Percentiles rank a stretch among this genome's conserved stretches.
phyloP scores from a whole-genome alignment of 306 rosid species.

The Pyrus betulifolia region DNA sequence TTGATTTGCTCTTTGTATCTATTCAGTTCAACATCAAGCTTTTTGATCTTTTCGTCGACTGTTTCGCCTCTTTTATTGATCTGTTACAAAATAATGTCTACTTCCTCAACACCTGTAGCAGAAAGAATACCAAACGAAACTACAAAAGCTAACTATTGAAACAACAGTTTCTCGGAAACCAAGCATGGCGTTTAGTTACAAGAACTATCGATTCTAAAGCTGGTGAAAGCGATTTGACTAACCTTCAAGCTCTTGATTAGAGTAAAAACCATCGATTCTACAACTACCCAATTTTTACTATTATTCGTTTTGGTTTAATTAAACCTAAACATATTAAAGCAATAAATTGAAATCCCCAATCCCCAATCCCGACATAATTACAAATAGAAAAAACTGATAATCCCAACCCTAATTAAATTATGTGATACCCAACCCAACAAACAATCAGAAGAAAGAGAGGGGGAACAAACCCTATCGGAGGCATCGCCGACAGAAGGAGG shows the following conservation, averaged over 20 bases:
- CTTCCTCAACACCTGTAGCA: not conserved
- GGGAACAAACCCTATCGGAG: constrained; percentile 53
- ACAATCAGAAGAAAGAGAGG: not conserved
- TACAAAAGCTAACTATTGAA: not conserved
- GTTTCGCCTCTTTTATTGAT: constrained; percentile 82
- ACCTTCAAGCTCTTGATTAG: not conserved
- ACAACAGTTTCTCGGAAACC: not conserved
- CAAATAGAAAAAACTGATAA: not conserved
- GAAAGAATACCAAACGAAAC: not conserved
- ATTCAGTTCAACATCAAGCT: constrained; percentile 76
- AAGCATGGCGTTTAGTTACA: not conserved
- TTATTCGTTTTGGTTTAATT: not conserved
- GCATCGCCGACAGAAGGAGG: constrained; percentile 87
- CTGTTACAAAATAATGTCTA: constrained; percentile 19
- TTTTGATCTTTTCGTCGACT: constrained; percentile 80
- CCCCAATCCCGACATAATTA: not conserved
- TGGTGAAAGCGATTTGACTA: not conserved
- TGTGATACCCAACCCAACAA: not conserved
- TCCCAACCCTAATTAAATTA: not conserved
- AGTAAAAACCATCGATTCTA: not conserved
- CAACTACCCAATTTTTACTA: not conserved
- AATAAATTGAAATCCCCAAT: not conserved
- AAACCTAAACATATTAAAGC: not conserved
- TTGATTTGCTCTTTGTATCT: constrained; percentile 89
- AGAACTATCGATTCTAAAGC: not conserved